Evolutionary conservation across 2,329 filamentous ascomycete genomes (phyloP).

Genomic region (Triangularia setosa): DNA sequence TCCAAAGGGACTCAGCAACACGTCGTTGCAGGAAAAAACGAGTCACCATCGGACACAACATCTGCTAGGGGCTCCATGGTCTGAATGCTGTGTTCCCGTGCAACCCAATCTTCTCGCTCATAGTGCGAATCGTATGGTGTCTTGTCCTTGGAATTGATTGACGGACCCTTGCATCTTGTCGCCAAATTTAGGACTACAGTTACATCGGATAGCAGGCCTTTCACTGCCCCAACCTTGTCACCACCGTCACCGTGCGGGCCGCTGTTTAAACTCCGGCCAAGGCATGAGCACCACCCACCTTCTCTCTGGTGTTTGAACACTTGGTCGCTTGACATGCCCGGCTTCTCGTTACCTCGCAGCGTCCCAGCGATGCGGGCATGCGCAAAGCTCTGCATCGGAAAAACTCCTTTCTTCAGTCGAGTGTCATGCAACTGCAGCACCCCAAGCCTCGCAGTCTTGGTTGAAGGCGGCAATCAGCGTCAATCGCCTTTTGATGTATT

Average conservation of each 20-base stretch:
- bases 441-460: background rate
- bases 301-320: background rate
- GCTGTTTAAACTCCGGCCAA: conserved; percentile 10
- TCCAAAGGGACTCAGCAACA: background rate
- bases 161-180: conserved; percentile 17
- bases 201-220: conserved; percentile 12
- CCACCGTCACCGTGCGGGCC: conserved; percentile 7
- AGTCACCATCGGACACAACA: background rate
- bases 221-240: conserved; percentile 9
- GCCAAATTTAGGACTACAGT: conserved; percentile 21
- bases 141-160: conserved; percentile 10
- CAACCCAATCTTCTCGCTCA: background rate
- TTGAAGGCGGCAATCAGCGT: background rate
- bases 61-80: background rate
- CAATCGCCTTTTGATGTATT: background rate
- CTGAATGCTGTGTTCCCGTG: conserved; percentile 1
- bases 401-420: background rate
- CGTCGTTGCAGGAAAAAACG: conserved; percentile 2
- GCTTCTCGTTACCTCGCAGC: conserved; percentile 3
- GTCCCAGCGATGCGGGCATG: conserved; percentile 8
- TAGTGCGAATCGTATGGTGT: background rate
- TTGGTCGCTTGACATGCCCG: background rate
- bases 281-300: background rate
- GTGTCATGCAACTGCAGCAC: background rate
- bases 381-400: conserved; percentile 3